phyloP scores from a whole-genome alignment of 2,329 filamentous ascomycete species.

The Drechslerella stenobrocha region DNA sequence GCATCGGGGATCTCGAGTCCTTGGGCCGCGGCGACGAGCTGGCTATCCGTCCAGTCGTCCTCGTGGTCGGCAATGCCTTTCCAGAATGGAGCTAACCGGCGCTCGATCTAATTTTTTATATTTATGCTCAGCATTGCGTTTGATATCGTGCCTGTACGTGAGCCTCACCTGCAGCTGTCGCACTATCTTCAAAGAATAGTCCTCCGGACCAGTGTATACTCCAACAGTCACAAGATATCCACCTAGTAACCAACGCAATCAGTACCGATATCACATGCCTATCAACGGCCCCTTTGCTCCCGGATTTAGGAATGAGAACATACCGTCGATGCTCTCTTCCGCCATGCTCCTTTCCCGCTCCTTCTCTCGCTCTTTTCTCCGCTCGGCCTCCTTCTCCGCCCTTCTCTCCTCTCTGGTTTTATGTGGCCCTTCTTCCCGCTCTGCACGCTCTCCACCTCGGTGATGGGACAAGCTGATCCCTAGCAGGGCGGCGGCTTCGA shows the following conservation, averaged over 20 bases:
- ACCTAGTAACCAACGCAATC: conserved; percentile 55
- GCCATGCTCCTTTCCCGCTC: conserved; percentile 87
- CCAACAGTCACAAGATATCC: conserved; percentile 93
- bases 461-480: conserved; percentile 48
- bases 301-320: conserved; percentile 27
- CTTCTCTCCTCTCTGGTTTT: conserved; percentile 61
- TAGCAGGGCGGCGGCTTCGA: conserved; percentile 50
- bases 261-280: conserved; percentile 7
- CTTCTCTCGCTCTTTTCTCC: conserved; percentile 74
- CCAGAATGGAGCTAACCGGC: conserved; percentile 92
- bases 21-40: conserved; percentile 86
- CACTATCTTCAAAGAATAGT: conserved; percentile 86
- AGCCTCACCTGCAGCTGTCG: conserved; percentile 79
- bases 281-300: conserved; percentile 14
- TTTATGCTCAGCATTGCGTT: conserved; percentile 4
- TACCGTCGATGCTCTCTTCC: conserved; percentile 84
- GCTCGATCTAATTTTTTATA: conserved; percentile 74
- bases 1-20: conserved; percentile 80
- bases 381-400: conserved; percentile 90
- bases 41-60: conserved; percentile 87
- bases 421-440: conserved; percentile 34
- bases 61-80: conserved; percentile 86
- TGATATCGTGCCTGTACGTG: conserved; percentile 5
- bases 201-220: conserved; percentile 86
- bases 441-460: conserved; percentile 31